Base-by-base conservation (phyloP, 352 stramenopile genomes). In the Albugo candida region DNA sequence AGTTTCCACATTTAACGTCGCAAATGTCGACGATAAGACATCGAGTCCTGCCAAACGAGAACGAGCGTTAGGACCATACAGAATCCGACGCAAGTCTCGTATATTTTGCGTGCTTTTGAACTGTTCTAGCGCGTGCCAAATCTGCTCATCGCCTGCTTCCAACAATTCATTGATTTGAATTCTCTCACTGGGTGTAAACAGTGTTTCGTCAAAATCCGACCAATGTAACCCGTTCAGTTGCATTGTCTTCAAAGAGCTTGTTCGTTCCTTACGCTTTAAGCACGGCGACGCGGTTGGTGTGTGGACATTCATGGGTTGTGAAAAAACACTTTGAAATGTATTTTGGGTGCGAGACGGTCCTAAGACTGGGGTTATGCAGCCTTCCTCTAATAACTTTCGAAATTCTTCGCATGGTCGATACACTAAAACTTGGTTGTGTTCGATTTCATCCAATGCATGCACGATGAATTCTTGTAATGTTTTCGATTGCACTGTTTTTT, bases 61-160 rank as follows among this genome's bases (percentile, higher is more conserved):
- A 5, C 24, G 21, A 18, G 43, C 49, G 16, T 19, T 58, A 12
- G 65, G 73, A 1, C 73, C 70, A 17, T 51, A 61, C 36, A 86
- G 43, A 31, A 71, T 68, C 1, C 73, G 63, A 4, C 60, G 59
- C 38, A 86, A 59, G 0, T 56, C 57, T 12, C 63, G 65, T 13
- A 64, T 47, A 50, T 86, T 78, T 13, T 64, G 67, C 50, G 67
- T 61, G 18, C 73, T 48, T 8, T 73, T 55, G 46, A 82, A 86
- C 55, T 83, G 68, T 45, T 86, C 70, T 70, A 86, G 82, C 24
- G 73, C 73, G 43, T 86, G 70, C 8, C 81, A 67, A 31, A 83
- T 65, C 49, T 82, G 71, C 24, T 76, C 73, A 51, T 86, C 73
- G 16, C 73, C 73, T 36, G 67, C 59, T 49, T 81, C 67, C 38